These are phyloP conservation scores for Gnetum montanum DNA, from an alignment of 75 land plant species.

Conservation along the genomic window DNA sequence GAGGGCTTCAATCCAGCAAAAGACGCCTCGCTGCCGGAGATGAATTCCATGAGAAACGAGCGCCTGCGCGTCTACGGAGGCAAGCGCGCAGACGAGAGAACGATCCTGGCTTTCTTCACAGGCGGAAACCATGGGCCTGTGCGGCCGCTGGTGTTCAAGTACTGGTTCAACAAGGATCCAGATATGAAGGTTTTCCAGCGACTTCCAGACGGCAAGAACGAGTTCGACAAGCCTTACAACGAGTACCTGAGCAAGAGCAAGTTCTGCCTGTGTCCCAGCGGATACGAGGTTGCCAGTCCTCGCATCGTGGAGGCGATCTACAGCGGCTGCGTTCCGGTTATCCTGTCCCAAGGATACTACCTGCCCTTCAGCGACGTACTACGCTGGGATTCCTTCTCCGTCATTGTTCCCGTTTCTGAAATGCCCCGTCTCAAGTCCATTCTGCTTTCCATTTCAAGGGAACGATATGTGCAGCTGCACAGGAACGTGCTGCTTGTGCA, in stretches of 20 bases:
- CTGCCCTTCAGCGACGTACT: slow-evolving; percentile 40
- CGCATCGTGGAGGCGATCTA: slow-evolving; percentile 40
- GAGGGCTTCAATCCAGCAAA: slow-evolving; percentile 33
- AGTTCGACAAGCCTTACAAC: slow-evolving; percentile 15
- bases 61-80: slow-evolving; percentile 23
- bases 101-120: slow-evolving; percentile 31
- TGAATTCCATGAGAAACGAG: too few species aligned
- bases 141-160: slow-evolving; percentile 22
- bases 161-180: slow-evolving; percentile 26
- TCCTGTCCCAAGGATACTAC: slow-evolving; percentile 24
- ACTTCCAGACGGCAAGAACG: slow-evolving; percentile 16
- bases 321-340: slow-evolving; percentile 39
- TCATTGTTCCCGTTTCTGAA: slow-evolving; percentile 21
- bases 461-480: slow-evolving; percentile 29
- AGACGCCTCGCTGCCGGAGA: slow-evolving; percentile 38
- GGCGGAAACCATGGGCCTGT: slow-evolving; percentile 41
- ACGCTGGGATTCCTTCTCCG: slow-evolving; percentile 25
- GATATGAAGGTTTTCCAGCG: slow-evolving; percentile 19
- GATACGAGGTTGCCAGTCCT: slow-evolving; percentile 40
- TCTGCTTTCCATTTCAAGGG: slow-evolving; percentile 22
- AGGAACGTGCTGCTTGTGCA: slow-evolving; percentile 22
- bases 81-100: slow-evolving; percentile 18
- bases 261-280: slow-evolving; percentile 36
- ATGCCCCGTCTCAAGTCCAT: slow-evolving; percentile 17
- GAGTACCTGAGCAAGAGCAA: slow-evolving; percentile 32